phyloP scores from a whole-genome alignment of 148 eudicot species.

The Rhododendron ferrugineum region DNA sequence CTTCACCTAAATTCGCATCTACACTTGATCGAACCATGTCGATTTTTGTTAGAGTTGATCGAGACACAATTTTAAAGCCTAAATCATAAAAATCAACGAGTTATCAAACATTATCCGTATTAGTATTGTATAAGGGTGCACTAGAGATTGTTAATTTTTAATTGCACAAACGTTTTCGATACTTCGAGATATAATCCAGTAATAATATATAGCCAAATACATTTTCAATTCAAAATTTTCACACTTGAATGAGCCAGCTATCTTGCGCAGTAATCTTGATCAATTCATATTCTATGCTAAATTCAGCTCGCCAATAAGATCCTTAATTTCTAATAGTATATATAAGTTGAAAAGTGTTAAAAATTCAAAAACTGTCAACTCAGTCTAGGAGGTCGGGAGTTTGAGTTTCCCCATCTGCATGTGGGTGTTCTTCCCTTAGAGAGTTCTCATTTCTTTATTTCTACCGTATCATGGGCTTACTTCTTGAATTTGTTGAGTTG shows the following conservation, averaged over 20 bases:
- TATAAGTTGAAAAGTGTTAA: no score
- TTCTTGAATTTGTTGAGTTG: no score
- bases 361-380: no score
- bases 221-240: no score
- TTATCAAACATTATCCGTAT: neutral
- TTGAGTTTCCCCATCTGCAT: no score
- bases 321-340: no score
- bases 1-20: no score
- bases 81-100: neutral
- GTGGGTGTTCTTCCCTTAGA: no score
- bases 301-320: neutral
- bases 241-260: neutral
- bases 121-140: neutral
- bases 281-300: neutral
- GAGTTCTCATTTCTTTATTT: no score
- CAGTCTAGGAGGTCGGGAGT: no score
- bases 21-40: no score
- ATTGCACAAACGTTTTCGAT: neutral
- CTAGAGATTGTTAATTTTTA: neutral
- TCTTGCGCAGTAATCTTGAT: neutral
- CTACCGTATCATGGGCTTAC: no score
- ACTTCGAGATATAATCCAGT: neutral
- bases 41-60: neutral
- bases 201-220: neutral
- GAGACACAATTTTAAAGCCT: neutral